phyloP scores from a whole-genome alignment of 805 yeast species.

The Spathaspora hagerdaliae region DNA sequence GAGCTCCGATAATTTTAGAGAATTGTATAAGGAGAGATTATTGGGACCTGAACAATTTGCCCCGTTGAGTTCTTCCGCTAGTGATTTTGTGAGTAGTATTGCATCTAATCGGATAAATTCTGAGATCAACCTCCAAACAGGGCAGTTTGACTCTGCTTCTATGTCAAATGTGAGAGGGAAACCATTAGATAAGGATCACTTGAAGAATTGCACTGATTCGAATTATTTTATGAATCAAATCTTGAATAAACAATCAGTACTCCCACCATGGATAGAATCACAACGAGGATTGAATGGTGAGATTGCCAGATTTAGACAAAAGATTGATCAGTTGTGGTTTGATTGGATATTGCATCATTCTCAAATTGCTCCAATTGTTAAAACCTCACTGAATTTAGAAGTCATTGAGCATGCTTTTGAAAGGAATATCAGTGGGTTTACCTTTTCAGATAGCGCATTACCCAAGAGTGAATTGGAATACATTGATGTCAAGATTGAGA shows the following conservation, averaged over 20 bases:
- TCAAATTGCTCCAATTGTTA: not conserved
- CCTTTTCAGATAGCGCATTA: not conserved
- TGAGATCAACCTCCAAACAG: constrained; percentile 54
- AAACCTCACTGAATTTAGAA: constrained; percentile 1
- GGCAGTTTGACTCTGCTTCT: constrained; percentile 59
- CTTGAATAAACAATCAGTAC: constrained; percentile 67
- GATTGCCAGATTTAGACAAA: constrained; percentile 44
- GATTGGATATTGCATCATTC: constrained; percentile 12
- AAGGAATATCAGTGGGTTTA: constrained; percentile 1
- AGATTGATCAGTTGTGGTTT: constrained; percentile 40
- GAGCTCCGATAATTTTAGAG: constrained; percentile 49
- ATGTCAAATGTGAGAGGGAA: constrained; percentile 53
- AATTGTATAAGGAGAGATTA: constrained; percentile 60
- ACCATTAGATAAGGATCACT: constrained; percentile 49
- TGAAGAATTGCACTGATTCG: constrained; percentile 59
- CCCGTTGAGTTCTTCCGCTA: constrained; percentile 37
- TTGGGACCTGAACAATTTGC: constrained; percentile 51
- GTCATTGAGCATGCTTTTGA: constrained; percentile 3
- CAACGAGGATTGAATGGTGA: constrained; percentile 62
- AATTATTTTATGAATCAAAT: constrained; percentile 76
- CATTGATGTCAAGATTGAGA: constrained; percentile 17
- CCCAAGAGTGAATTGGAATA: constrained; percentile 10
- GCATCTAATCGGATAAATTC: constrained; percentile 79
- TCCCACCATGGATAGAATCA: constrained; percentile 90
- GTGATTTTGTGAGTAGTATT: constrained; percentile 55